Base-by-base conservation (phyloP, 352 stramenopile species). In the Globisporangium ultimum region DNA sequence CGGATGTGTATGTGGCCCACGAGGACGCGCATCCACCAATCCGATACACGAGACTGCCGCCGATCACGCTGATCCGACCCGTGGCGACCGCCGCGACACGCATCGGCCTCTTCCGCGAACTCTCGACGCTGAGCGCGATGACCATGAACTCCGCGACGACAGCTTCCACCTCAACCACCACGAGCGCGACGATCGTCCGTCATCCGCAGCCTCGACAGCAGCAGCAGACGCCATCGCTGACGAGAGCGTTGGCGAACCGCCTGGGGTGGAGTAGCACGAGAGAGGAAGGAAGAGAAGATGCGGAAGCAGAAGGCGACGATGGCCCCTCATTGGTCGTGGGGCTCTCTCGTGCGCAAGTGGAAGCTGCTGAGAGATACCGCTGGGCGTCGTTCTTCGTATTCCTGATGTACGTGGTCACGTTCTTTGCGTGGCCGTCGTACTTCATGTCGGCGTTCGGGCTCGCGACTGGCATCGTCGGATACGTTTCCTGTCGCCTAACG, bases 321-420 rank as follows among this genome's bases (percentile, higher is more conserved):
- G 58, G 22, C 61, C 70, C 10, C 38, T 78, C 20, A 56, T 67
- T 10, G 61, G 24, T 32, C 24, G 24, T 70, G 11, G 70, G 75
- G 63, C 73, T 75, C 34, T 69, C 64, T 2, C 63, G 71, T 48
- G 67, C 71, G 21, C 64, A 71, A 24, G 63, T 75, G 60, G 67
- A 64, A 0, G 73, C 67, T 1, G 70, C 75, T 43, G 70, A 78
- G 53, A 61, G 63, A 38, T 53, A 73, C 42, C 67, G 70, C 45
- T 78, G 70, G 70, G 38, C 69, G 13, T 67, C 67, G 21, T 68
- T 70, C 14, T 78, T 68, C 58, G 72, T 74, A 34, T 53, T 73
- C 14, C 47, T 78, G 20, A 46, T 72, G 42, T 78, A 78, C 46
- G 61, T 69, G 14, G 24, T 73, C 50, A 72, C 70, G 1, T 69